A percentile compares a stretch with the other conserved stretches of the same genome.
phyloP scores from a whole-genome alignment of 1,284 basidiomycete species.

The Fomitiporia mediterranea region DNA sequence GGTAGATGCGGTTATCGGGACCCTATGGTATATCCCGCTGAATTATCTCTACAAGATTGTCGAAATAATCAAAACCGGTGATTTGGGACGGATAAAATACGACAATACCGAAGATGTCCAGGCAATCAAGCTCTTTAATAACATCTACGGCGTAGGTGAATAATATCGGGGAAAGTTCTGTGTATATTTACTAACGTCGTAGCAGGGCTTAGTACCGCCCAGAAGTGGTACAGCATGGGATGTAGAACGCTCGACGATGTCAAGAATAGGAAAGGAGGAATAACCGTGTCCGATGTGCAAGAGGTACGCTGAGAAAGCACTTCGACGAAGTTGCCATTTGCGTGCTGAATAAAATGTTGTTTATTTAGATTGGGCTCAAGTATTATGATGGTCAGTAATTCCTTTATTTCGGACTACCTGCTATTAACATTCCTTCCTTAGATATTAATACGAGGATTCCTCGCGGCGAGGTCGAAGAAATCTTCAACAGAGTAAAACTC shows the following conservation, averaged over 20 bases:
- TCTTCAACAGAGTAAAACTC: constrained; percentile 68
- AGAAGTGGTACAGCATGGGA: constrained; percentile 71
- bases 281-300: constrained; percentile 62
- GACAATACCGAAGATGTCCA: constrained; percentile 58
- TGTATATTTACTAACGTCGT: neutral
- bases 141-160: constrained; percentile 83
- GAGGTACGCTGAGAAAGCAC: constrained; percentile 31
- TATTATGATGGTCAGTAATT: constrained; percentile 65
- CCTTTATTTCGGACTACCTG: neutral
- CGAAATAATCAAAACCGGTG: constrained; percentile 72
- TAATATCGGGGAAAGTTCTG: constrained; percentile 13
- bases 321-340: too few relatives aligned
- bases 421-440: constrained; percentile 27
- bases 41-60: constrained; percentile 57
- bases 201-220: constrained; percentile 58
- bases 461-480: constrained; percentile 65
- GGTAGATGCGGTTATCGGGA: too few relatives aligned
- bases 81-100: constrained; percentile 53
- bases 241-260: constrained; percentile 78
- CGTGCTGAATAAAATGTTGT: constrained; percentile 4
- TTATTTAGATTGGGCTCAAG: constrained; percentile 55
- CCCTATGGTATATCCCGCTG: too few relatives aligned
- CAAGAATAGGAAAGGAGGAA: constrained; percentile 47
- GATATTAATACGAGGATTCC: constrained; percentile 83
- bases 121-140: constrained; percentile 55